phyloP scores from a whole-genome alignment of 768 basidiomycete species.

The Mycena capillaripes region DNA sequence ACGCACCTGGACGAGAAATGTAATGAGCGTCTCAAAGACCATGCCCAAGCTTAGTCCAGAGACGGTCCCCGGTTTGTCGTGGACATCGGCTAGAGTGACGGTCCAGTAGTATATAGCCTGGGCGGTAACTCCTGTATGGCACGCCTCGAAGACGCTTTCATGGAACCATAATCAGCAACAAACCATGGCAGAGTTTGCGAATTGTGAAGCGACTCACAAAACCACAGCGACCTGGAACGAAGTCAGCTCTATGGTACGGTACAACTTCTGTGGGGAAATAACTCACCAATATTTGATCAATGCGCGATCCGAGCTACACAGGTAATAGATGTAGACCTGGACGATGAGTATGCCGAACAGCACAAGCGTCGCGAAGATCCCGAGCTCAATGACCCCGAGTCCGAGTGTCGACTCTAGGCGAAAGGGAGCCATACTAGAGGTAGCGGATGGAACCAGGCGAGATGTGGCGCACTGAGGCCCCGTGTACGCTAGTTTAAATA shows the following conservation, averaged over 20 bases:
- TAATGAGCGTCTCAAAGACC: conserved; percentile 46
- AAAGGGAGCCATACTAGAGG: neutral
- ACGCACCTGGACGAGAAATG: conserved; percentile 45
- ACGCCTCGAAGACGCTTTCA: conserved; percentile 9
- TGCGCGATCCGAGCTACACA: conserved; percentile 18
- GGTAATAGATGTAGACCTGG: conserved; percentile 17
- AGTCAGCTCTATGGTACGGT: too few species aligned
- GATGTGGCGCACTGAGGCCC: neutral
- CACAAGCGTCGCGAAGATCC: conserved; percentile 15
- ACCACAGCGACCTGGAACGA: conserved; percentile 15
- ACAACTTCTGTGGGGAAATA: too few species aligned
- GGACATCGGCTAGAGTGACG: conserved; percentile 12
- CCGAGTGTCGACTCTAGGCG: conserved; percentile 3
- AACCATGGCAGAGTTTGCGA: neutral
- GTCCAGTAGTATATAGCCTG: conserved; percentile 29
- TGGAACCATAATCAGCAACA: neutral
- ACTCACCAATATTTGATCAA: conserved; percentile 13
- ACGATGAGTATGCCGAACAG: conserved; percentile 11
- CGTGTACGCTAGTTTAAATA: neutral
- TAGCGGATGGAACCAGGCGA: neutral
- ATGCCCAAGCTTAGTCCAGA: conserved; percentile 4
- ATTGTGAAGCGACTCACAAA: neutral
- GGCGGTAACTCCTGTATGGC: conserved; percentile 12
- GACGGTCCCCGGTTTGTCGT: conserved; percentile 19
- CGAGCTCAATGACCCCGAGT: conserved; percentile 19